Conservation (phyloP, 2,329 filamentous ascomycete genomes). For the Fusarium sp. region DNA sequence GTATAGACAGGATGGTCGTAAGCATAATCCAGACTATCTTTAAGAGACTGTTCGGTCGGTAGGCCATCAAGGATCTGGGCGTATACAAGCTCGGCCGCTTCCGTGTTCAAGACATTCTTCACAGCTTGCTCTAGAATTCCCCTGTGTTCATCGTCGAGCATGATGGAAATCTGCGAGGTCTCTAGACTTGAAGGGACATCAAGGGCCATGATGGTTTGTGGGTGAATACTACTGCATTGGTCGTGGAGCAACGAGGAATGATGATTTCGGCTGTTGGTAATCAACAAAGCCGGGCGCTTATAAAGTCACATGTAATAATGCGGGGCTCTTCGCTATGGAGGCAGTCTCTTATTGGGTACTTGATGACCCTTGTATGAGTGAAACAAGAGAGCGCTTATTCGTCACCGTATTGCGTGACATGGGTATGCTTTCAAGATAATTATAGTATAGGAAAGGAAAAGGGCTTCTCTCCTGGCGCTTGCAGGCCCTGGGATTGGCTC, state of each 20-base stretch:
- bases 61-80: constrained; percentile 29
- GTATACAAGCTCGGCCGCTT: constrained; percentile 7
- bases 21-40: background rate
- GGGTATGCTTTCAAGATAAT: no score
- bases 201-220: background rate
- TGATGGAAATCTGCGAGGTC: background rate
- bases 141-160: background rate
- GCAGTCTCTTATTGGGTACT: background rate
- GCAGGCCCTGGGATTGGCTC: no score
- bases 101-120: background rate
- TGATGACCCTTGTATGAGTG: no score
- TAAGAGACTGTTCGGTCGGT: background rate
- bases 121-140: background rate
- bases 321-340: background rate
- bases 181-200: background rate
- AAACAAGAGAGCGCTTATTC: no score
- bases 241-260: background rate
- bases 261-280: background rate
- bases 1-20: background rate
- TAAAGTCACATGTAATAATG: background rate
- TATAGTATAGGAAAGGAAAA: no score
- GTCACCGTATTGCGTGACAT: no score
- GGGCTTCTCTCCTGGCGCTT: no score
- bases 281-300: background rate
- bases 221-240: no score